These are phyloP conservation scores for Crinitomyces ghanaensis DNA, from an alignment of 805 yeast species.

Conservation along the genomic window DNA sequence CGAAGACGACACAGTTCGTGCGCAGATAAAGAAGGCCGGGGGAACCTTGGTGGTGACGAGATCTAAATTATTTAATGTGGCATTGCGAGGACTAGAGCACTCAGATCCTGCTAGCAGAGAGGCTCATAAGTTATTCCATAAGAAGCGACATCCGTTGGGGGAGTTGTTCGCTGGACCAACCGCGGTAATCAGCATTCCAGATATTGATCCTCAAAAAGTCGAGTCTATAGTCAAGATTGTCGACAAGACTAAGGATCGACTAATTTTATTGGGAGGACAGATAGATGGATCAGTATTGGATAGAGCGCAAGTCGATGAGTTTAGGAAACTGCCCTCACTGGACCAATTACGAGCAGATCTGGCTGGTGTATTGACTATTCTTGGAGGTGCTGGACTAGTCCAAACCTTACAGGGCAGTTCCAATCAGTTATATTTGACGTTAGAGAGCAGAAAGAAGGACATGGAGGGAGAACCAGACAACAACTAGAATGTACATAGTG, in stretches of 20 bases:
- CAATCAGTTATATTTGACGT: slow-evolving; percentile 57
- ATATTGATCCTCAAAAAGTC: slow-evolving; percentile 60
- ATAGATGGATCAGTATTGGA: slow-evolving; percentile 52
- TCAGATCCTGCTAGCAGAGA: slow-evolving; percentile 61
- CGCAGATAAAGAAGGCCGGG: slow-evolving; percentile 52
- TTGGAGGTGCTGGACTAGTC: slow-evolving; percentile 85
- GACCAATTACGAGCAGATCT: slow-evolving; percentile 69
- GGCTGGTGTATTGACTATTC: slow-evolving; percentile 67
- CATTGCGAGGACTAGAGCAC: slow-evolving; percentile 56
- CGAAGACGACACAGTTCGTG: slow-evolving; percentile 56
- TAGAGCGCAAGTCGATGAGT: slow-evolving; percentile 40
- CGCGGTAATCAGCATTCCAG: slow-evolving; percentile 58
- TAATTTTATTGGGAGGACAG: slow-evolving; percentile 78
- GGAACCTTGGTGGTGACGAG: slow-evolving; percentile 60
- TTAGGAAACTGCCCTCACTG: slow-evolving; percentile 64
- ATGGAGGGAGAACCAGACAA: slow-evolving; percentile 20
- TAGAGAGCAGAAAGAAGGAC: slow-evolving; percentile 50
- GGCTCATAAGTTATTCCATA: slow-evolving; percentile 30
- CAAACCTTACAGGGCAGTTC: slow-evolving; percentile 66
- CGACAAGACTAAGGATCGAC: slow-evolving; percentile 54
- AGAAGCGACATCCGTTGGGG: slow-evolving; percentile 51
- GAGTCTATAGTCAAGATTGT: slow-evolving; percentile 49
- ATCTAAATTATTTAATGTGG: slow-evolving; percentile 60
- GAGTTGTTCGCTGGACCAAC: slow-evolving; percentile 77
- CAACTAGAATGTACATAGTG: too few species aligned